A percentile compares a stretch with the other conserved stretches of the same genome.
Conservation (phyloP, 1,284 basidiomycete genomes). For the Leccinum subspadiceum region DNA sequence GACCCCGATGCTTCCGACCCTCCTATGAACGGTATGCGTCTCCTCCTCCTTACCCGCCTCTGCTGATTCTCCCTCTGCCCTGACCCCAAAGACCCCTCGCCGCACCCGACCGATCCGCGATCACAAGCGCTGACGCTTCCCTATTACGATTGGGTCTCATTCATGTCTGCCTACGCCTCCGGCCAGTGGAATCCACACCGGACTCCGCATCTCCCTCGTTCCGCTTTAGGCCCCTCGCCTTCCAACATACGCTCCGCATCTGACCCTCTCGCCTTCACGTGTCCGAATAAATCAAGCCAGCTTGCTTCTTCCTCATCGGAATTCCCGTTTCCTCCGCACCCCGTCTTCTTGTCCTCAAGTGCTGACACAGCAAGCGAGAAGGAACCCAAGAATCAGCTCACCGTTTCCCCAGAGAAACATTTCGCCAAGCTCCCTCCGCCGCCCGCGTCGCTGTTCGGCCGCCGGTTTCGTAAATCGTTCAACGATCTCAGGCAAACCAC, state of each 20-base stretch:
- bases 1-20: slow-evolving; percentile 18
- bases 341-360: slow-evolving; percentile 10
- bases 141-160: slow-evolving; percentile 73
- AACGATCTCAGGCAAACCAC: slow-evolving; percentile 43
- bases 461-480: slow-evolving; percentile 57
- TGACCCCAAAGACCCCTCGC: slow-evolving; percentile 17
- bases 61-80: slow-evolving; percentile 27
- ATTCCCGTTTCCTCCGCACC: slow-evolving; percentile 5
- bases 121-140: slow-evolving; percentile 25
- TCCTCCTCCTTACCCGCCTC: slow-evolving; percentile 1
- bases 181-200: slow-evolving; percentile 81
- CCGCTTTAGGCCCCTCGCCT: slow-evolving; percentile 29
- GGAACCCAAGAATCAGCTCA: slow-evolving; percentile 22
- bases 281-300: slow-evolving; percentile 12
- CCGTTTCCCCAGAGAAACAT: slow-evolving; percentile 31
- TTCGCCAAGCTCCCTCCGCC: slow-evolving; percentile 28
- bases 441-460: slow-evolving; percentile 29
- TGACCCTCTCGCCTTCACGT: slow-evolving; percentile 7
- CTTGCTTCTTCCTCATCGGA: slow-evolving; percentile 14
- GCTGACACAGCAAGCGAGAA: slow-evolving; percentile 20
- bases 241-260: slow-evolving; percentile 10
- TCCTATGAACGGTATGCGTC: slow-evolving; percentile 25
- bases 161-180: slow-evolving; percentile 70
- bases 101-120: slow-evolving; percentile 13
- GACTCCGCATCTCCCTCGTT: slow-evolving; percentile 64